Percentiles rank a stretch among this genome's conserved stretches.
Conservation (phyloP, 192 early-diverging fungal species). For the Lunasporangiospora selenospora region DNA sequence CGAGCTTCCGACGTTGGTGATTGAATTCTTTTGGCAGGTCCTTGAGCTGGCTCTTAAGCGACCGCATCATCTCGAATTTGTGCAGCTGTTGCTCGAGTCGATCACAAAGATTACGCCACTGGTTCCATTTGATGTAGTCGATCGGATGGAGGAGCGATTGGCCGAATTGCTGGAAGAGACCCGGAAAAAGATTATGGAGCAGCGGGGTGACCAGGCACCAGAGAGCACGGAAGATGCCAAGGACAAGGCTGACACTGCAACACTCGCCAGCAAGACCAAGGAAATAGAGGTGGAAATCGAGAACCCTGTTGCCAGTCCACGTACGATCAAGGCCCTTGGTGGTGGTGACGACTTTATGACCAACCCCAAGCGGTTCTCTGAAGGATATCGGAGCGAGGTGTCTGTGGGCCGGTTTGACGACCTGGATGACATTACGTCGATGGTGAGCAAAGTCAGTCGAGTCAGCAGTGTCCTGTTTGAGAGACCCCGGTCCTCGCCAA, state of each 20-base stretch:
- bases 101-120: conserved; percentile 41
- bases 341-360: no score
- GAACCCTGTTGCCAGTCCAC: no score
- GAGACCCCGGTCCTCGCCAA: neutral
- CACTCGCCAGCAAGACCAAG: no score
- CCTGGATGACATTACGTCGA: conserved; percentile 28
- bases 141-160: conserved; percentile 40
- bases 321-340: no score
- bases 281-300: no score
- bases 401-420: conserved; percentile 28
- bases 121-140: conserved; percentile 38
- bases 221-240: conserved; percentile 2
- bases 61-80: conserved; percentile 43
- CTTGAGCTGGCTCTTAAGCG: conserved; percentile 37
- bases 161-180: conserved; percentile 47
- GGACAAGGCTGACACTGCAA: no score
- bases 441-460: no score
- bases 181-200: conserved; percentile 40
- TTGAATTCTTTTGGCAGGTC: conserved; percentile 48
- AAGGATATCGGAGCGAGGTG: conserved; percentile 37
- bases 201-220: conserved; percentile 16
- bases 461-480: conserved; percentile 33
- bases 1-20: conserved; percentile 32
- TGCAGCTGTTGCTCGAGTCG: conserved; percentile 38
- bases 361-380: no score